A percentile compares a stretch with the other conserved stretches of the same genome.
Evolutionary conservation across 257 asterid genomes (phyloP).

Genomic region (Solanum appendiculatum): DNA sequence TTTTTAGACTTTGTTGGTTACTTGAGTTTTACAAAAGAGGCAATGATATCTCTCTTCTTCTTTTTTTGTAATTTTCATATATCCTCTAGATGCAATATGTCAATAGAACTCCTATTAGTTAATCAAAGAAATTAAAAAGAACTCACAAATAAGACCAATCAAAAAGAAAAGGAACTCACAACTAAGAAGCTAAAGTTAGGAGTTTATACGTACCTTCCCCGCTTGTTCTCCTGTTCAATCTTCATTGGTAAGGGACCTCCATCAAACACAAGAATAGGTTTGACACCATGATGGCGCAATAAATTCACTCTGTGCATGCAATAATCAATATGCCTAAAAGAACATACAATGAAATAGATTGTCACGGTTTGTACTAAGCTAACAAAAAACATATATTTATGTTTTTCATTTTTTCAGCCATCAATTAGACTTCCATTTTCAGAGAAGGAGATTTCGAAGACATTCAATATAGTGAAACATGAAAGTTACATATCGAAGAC

Average conservation of each 20-base stretch:
- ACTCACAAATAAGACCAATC: background rate
- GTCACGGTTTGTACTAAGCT: background rate
- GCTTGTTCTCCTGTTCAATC: slow-evolving; percentile 79
- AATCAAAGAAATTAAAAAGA: background rate
- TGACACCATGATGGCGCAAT: slow-evolving; percentile 75
- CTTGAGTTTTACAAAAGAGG: background rate
- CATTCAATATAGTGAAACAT: background rate
- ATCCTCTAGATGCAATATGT: background rate
- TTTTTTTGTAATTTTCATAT: background rate
- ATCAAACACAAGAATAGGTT: slow-evolving; percentile 88
- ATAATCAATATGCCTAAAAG: slow-evolving; percentile 75
- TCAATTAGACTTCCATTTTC: background rate
- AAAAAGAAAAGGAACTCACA: background rate
- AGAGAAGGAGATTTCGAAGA: background rate
- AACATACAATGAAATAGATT: background rate
- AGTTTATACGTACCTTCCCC: slow-evolving; percentile 54
- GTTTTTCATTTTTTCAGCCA: background rate
- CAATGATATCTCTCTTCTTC: background rate
- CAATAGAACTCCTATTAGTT: background rate
- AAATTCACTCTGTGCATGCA: slow-evolving; percentile 95
- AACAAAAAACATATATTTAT: background rate
- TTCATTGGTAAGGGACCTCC: slow-evolving; percentile 95
- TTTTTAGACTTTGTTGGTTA: background rate
- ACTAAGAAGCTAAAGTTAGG: background rate
- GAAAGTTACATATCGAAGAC: background rate